Conservation (phyloP, 192 early-diverging fungal species). For the Haplosporangium gracile region DNA sequence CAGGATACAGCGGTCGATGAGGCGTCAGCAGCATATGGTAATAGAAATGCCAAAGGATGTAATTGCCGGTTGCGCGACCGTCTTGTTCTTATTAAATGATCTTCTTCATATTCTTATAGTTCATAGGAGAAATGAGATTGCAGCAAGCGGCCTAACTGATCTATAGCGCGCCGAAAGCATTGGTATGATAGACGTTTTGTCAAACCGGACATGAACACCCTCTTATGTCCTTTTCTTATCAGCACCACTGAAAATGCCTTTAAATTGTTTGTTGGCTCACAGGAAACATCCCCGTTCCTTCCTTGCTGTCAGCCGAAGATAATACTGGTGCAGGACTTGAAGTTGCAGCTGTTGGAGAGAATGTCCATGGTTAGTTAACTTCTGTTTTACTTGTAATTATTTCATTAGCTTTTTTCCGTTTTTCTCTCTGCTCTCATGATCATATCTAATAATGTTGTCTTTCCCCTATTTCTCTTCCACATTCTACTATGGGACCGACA, state of each 20-base stretch:
- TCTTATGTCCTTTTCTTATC: not conserved
- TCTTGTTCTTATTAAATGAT: too few species aligned
- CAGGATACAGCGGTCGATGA: too few species aligned
- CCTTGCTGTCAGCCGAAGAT: not conserved
- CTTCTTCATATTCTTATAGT: too few species aligned
- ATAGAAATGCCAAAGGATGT: too few species aligned
- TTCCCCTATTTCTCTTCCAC: not conserved
- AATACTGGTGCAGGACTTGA: not conserved
- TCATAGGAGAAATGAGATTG: too few species aligned
- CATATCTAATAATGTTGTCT: not conserved
- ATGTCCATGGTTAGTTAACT: not conserved
- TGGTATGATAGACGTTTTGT: not conserved
- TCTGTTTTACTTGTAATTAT: not conserved
- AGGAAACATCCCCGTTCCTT: not conserved
- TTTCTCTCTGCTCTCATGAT: constrained; percentile 3
- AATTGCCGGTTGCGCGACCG: too few species aligned
- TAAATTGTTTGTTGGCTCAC: not conserved
- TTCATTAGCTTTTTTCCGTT: constrained; percentile 6
- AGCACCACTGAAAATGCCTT: not conserved
- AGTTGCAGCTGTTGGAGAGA: not conserved
- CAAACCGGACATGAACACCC: not conserved
- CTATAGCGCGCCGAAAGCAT: not conserved
- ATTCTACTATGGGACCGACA: not conserved
- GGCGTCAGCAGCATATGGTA: too few species aligned
- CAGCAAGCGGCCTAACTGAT: too few species aligned